Evolutionary conservation across 164 flowering plant species (phyloP).

Genomic region (Vitis rupestris): DNA sequence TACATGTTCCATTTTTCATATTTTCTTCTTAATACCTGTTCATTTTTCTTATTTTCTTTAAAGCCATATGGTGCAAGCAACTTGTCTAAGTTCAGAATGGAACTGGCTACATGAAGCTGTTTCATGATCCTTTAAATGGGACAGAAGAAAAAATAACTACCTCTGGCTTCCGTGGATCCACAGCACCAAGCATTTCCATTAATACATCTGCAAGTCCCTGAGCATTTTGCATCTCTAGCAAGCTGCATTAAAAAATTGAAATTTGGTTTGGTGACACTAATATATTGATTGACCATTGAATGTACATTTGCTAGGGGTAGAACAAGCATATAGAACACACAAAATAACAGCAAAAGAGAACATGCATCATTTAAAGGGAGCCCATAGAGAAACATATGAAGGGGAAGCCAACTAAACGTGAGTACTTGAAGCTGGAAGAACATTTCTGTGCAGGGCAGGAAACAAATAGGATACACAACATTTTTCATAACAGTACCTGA

Average conservation of each 20-base stretch:
- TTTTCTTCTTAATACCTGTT: too few species aligned
- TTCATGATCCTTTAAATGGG: neutral
- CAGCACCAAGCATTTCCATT: conserved; percentile 85
- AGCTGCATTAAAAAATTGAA: conserved; percentile 33
- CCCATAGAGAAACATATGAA: neutral
- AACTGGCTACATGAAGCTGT: neutral
- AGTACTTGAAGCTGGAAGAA: neutral
- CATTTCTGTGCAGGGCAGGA: neutral
- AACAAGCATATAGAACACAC: neutral
- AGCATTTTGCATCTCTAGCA: conserved; percentile 82
- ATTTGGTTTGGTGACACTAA: neutral
- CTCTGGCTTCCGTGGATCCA: conserved; percentile 79
- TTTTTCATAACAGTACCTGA: conserved; percentile 52
- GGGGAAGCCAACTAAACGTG: too few species aligned
- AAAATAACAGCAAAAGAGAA: neutral
- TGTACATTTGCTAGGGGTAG: too few species aligned
- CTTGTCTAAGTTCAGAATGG: neutral
- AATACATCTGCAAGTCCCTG: conserved; percentile 76
- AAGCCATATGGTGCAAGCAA: neutral
- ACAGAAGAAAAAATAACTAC: conserved; percentile 27
- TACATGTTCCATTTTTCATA: too few species aligned
- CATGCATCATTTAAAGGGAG: neutral
- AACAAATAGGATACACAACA: neutral
- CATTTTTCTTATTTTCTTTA: too few species aligned
- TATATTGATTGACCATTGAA: neutral